Base-by-base conservation (phyloP, 345 rosid genomes). In the Ricinus communis region DNA sequence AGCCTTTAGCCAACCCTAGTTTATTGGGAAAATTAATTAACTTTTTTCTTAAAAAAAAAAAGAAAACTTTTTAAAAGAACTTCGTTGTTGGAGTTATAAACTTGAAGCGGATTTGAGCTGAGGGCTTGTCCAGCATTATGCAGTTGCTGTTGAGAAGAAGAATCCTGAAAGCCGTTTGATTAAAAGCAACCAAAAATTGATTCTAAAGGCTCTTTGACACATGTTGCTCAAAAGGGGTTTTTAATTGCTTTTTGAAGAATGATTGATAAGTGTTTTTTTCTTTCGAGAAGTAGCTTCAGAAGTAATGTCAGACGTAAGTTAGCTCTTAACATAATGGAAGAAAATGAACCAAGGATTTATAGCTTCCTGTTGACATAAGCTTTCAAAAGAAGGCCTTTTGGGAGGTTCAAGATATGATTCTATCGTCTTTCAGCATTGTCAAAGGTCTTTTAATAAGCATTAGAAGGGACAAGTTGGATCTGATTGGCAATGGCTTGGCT, bases 1-100 rank as follows among this genome's bases (percentile, higher is more conserved):
- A n/a, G n/a, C n/a, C 50, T 21, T 40, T 67, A 52, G n/a, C 41
- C 69, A 53, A 36, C 60, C 61, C 38, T 19, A 38, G n/a, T 40
- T 10, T 22, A 38, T 28, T 50, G 45, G 55, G n/a, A n/a, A n/a
- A n/a, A n/a, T n/a, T n/a, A n/a, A n/a, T n/a, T n/a, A n/a, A n/a
- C n/a, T n/a, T n/a, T n/a, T n/a, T n/a, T n/a, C n/a, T n/a, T n/a
- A n/a, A n/a, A n/a, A n/a, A n/a, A n/a, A n/a, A n/a, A n/a, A n/a
- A n/a, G n/a, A n/a, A n/a, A n/a, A n/a, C n/a, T n/a, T n/a, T n/a
- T n/a, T n/a, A n/a, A n/a, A n/a, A n/a, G 14, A 43, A 43, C 14
- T 43, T 43, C 11, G 1, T 43, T 8, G 14, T 11, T 49, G 1
- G 14, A 7, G 24, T 30, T 31, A 15, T 8, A 56, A 36, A 31